Percentiles rank a stretch among this genome's conserved stretches.
Evolutionary conservation across 495 filamentous ascomycete genomes (phyloP).

Genomic region (Podospora pseudopauciseta): DNA sequence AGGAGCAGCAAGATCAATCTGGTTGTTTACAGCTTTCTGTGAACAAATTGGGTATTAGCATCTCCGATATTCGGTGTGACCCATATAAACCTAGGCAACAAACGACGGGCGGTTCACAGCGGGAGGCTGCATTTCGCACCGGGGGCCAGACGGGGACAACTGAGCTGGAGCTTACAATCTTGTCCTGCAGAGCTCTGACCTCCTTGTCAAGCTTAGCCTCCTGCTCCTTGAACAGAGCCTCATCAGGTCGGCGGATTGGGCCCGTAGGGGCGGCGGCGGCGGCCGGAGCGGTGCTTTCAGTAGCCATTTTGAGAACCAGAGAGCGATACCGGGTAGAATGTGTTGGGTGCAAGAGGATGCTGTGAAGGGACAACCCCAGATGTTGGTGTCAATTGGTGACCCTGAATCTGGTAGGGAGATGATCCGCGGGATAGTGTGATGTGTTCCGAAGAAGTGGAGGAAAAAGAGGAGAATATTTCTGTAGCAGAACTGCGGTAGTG

Average conservation of each 20-base stretch:
- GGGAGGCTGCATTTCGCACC: slow-evolving; percentile 6
- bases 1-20: slow-evolving; percentile 73
- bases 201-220: slow-evolving; percentile 79
- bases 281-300: slow-evolving; percentile 39
- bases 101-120: not conserved
- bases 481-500: not conserved
- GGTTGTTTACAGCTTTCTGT: slow-evolving; percentile 78
- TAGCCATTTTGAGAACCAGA: slow-evolving; percentile 34
- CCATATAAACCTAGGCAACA: not conserved
- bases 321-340: slow-evolving; percentile 15
- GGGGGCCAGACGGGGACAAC: not conserved
- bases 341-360: slow-evolving; percentile 4
- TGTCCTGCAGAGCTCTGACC: slow-evolving; percentile 65
- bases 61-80: not conserved
- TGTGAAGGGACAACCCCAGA: slow-evolving; percentile 5
- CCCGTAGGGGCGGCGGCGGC: slow-evolving; percentile 44
- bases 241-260: slow-evolving; percentile 70
- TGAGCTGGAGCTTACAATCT: slow-evolving; percentile 60
- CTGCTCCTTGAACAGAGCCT: slow-evolving; percentile 64
- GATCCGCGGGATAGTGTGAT: not conserved
- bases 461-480: slow-evolving; percentile 10
- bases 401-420: not conserved
- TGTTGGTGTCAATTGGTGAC: not conserved
- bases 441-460: slow-evolving; percentile 3
- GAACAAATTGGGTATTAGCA: slow-evolving; percentile 14